phyloP scores from a whole-genome alignment of 176 grass and related monocot species.

The Alopecurus myosuroides region DNA sequence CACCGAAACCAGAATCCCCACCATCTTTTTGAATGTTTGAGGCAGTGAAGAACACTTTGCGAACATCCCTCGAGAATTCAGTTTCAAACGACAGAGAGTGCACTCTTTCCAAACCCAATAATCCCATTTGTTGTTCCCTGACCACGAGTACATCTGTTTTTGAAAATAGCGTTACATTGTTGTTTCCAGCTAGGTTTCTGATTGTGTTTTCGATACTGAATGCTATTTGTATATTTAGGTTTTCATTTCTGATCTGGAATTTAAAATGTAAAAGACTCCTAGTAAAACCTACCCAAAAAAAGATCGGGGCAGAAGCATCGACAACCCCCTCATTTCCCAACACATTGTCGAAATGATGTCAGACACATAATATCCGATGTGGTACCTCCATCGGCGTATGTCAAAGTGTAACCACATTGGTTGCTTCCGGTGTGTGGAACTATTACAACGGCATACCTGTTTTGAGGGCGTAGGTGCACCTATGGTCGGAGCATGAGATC shows the following conservation, averaged over 20 bases:
- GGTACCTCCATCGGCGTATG: conserved; percentile 77
- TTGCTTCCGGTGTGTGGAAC: conserved; percentile 27
- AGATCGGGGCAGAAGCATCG: conserved; percentile 68
- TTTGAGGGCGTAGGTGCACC: conserved; percentile 60
- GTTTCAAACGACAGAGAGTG: conserved; percentile 69
- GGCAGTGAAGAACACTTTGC: conserved; percentile 82
- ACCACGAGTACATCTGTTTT: conserved; percentile 73
- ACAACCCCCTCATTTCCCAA: conserved; percentile 46
- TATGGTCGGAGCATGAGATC: conserved; percentile 63
- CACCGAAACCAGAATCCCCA: conserved; percentile 81
- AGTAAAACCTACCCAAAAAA: conserved; percentile 78
- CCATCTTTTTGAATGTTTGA: conserved; percentile 75
- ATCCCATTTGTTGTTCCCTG: conserved; percentile 77
- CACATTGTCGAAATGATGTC: conserved; percentile 55
- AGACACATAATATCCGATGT: conserved; percentile 79
- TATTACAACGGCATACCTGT: conserved; percentile 69
- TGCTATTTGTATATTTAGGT: neutral
- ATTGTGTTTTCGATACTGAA: neutral
- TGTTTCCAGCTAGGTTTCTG: neutral
- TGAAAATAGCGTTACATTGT: neutral
- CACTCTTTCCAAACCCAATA: conserved; percentile 79
- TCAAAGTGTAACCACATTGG: conserved; percentile 65
- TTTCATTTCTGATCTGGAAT: neutral
- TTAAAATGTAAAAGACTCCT: neutral
- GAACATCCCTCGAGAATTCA: conserved; percentile 50